Evolutionary conservation across 1,284 basidiomycete species (phyloP), one percentile per base, ranked within the genome.

Genomic region (Macrocystidia cucumis): DNA sequence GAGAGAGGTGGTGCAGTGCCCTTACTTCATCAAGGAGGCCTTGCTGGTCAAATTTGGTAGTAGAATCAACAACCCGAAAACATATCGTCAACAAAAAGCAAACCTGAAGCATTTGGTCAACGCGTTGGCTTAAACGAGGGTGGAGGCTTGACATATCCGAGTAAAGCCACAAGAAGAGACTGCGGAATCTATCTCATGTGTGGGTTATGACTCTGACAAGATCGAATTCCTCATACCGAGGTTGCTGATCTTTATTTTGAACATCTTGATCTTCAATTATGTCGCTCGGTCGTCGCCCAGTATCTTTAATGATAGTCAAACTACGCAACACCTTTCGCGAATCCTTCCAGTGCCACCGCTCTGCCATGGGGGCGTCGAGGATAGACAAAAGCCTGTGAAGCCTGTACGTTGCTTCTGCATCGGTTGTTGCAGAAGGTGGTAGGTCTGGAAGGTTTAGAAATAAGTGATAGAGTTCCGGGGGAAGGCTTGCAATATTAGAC

Each of bases 281-380:
- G 24, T 84, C 78, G 43, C 87, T 91, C 1, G 83, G 71, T 18
- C 62, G 66, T 23, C 65, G 65, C 1, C 82, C 78, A 1, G 73
- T 76, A 42, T 90, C 81, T 58, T 78, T 80, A 43, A 92, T 80
- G 20, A 98, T 79, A 29, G 77, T 71, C 1, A 99, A 58, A 42
- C 76, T 87, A 17, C 93, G 72, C 14, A 88, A 57, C 1, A 97
- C 84, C 55, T 98, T 99, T 12, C 96, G 70, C 0, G 87, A 81
- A 50, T 99, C 96, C 42, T 72, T 74, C 89, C 91, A 96, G 56
- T 98, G 96, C 95, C 96, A 98, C 42, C 92, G 67, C 9, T 64
- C 65, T 0, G 89, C 90, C 39, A 92, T 80, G 0, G 55, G 50
- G 0, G 80, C 80, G 51, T 98, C 96, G 4, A 98, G 63, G 0